A percentile compares a stretch with the other conserved stretches of the same genome.
phyloP scores from a whole-genome alignment of 2,329 filamentous ascomycete species.

The Neocucurbitaria cava region DNA sequence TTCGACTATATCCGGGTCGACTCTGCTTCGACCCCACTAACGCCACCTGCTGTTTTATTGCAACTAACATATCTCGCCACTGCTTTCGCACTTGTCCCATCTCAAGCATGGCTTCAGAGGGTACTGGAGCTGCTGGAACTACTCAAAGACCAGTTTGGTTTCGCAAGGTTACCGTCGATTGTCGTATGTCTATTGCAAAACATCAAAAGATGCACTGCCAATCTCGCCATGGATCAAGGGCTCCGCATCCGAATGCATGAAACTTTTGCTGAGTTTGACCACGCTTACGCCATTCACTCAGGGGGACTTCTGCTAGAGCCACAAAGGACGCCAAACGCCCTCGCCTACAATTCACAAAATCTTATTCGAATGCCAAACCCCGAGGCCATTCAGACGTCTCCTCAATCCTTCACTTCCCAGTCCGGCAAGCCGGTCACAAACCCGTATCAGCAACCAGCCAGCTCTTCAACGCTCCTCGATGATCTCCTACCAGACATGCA shows the following conservation, averaged over 20 bases:
- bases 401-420: conserved; percentile 11
- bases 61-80: conserved; percentile 35
- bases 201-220: conserved; percentile 16
- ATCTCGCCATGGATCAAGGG: conserved; percentile 15
- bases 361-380: conserved; percentile 7
- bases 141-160: conserved; percentile 29
- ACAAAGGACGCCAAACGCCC: background rate
- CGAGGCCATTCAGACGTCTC: conserved; percentile 18
- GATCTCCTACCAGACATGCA: conserved; percentile 32
- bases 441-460: conserved; percentile 6
- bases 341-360: conserved; percentile 1
- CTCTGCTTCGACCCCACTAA: conserved; percentile 20
- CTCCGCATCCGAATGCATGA: conserved; percentile 19
- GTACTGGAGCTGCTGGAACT: conserved; percentile 29
- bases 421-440: conserved; percentile 3
- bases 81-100: conserved; percentile 26
- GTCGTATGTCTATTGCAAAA: conserved; percentile 29
- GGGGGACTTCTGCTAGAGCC: background rate
- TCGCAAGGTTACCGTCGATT: conserved; percentile 33
- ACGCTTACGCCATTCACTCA: conserved; percentile 6
- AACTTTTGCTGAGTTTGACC: conserved; percentile 16
- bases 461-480: conserved; percentile 23
- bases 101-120: conserved; percentile 24
- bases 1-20: conserved; percentile 32
- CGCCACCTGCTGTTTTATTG: conserved; percentile 36